A percentile compares a stretch with the other conserved stretches of the same genome.
These are phyloP conservation scores for Hypoxylon sp. DNA, from an alignment of 2,329 filamentous ascomycete species.

Conservation along the genomic window DNA sequence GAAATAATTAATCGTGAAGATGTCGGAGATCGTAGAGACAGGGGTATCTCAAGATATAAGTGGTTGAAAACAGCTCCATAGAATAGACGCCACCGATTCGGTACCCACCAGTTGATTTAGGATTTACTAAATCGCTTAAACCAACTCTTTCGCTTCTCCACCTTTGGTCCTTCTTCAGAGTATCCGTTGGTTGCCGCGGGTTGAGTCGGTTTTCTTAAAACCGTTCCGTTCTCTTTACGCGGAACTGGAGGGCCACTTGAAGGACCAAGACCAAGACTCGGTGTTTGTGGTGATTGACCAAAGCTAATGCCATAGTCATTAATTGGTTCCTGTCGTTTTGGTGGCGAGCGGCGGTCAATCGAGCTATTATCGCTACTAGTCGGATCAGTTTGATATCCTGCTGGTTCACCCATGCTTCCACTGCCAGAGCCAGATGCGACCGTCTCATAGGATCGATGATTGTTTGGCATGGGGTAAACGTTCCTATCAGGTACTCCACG, in stretches of 20 bases:
- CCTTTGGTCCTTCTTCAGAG: constrained; percentile 51
- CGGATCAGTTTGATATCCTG: constrained; percentile 86
- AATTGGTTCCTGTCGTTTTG: constrained; percentile 65
- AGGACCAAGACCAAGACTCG: constrained; percentile 52
- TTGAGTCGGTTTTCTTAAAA: constrained; percentile 50
- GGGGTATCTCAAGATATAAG: constrained; percentile 43
- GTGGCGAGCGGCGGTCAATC: constrained; percentile 77
- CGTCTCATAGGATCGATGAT: constrained; percentile 88
- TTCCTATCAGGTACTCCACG: constrained; percentile 59
- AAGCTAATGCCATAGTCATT: constrained; percentile 77
- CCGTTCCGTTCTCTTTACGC: constrained; percentile 50
- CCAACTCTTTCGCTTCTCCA: constrained; percentile 91
- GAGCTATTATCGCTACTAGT: constrained; percentile 92
- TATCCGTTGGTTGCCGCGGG: constrained; percentile 39
- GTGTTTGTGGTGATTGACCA: constrained; percentile 59
- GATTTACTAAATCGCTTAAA: constrained; percentile 84
- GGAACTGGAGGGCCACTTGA: constrained; percentile 51
- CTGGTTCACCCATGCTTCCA: constrained; percentile 79
- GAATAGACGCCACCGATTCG: constrained; percentile 24
- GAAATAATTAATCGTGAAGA: constrained; percentile 32
- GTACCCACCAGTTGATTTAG: constrained; percentile 43
- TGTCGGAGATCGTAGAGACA: constrained; percentile 28
- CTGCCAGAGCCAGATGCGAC: constrained; percentile 81
- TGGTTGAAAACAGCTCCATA: constrained; percentile 36
- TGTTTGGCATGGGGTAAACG: constrained; percentile 68